Evolutionary conservation across 2,329 filamentous ascomycete species (phyloP), one percentile per base, ranked within the genome.

Genomic region (Neofusicoccum parvum): DNA sequence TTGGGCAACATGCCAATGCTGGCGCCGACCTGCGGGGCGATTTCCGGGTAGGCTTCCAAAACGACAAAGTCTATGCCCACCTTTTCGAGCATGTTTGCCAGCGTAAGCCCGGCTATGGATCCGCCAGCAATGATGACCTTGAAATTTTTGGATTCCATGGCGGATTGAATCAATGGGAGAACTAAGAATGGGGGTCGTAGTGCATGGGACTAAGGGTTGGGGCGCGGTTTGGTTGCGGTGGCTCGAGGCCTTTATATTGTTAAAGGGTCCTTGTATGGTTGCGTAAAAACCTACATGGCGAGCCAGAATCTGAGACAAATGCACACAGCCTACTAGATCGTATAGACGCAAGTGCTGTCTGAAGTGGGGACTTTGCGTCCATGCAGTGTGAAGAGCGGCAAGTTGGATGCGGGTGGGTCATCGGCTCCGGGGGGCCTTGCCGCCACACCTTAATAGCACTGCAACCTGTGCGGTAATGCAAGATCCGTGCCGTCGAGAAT

Each of bases 1-100:
- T 67, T 67, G 1, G 71, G 68, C 5, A 64, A 27, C 11, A 73
- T 12, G 3, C 65, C 70, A 20, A 73, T 69, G 37, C 65, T 66
- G 1, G 71, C 72, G 5, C 72, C 72, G 11, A 62, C 67, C 15
- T 68, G 62, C 15, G 72, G 70, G 10, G 69, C 68, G 27, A 73
- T 67, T 0, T 70, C 58, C 0, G 54, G 49, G 12, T 69, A 67
- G 3, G 66, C 63, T 53, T 74, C 71, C 9, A 73, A 51, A 9
- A 72, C 51, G 3, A 67, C 53, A 17, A 60, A 67, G 48, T 60
- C 62, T 7, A 67, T 65, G 14, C 46, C 50, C 3, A 56, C 15
- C 14, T 23, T 36, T 14, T 67, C 51, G 15, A 67, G 53, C 23
- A 53, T 53, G 54, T 20, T 59, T 6, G 65, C 65, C 2, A 67